Conservation (phyloP, 1,284 basidiomycete species). For the Boletus holoroseus region DNA sequence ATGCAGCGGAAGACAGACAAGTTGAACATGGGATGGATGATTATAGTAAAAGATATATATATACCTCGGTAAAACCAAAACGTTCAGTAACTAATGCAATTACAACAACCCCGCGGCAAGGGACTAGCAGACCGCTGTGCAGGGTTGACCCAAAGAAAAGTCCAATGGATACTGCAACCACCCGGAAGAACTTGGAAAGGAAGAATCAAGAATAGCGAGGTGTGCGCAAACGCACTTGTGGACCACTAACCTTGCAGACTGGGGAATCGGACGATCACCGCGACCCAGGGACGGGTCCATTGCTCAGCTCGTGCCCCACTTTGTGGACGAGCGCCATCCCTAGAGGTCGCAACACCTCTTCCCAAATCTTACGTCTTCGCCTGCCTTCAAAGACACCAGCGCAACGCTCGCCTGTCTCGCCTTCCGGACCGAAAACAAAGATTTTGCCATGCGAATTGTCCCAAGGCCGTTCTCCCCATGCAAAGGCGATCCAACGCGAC, state of each 20-base stretch:
- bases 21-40: neutral
- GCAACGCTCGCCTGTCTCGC: constrained; percentile 45
- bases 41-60: neutral
- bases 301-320: constrained; percentile 62
- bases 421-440: constrained; percentile 61
- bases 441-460: constrained; percentile 48
- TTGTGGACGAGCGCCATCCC: constrained; percentile 64
- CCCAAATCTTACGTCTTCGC: constrained; percentile 50
- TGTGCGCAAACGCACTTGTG: constrained; percentile 17
- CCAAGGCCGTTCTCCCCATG: constrained; percentile 67
- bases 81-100: neutral
- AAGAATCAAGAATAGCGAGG: neutral
- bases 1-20: neutral
- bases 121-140: neutral
- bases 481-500: constrained; percentile 67
- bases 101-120: neutral
- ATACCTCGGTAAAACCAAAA: neutral
- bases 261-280: constrained; percentile 15
- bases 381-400: constrained; percentile 41
- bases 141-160: constrained; percentile 1
- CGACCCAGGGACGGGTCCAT: constrained; percentile 45
- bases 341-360: constrained; percentile 57
- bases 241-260: neutral
- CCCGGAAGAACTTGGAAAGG: neutral
- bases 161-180: constrained; percentile 6